phyloP scores from a whole-genome alignment of 2,329 filamentous ascomycete genomes.

The Colletotrichum sojae region DNA sequence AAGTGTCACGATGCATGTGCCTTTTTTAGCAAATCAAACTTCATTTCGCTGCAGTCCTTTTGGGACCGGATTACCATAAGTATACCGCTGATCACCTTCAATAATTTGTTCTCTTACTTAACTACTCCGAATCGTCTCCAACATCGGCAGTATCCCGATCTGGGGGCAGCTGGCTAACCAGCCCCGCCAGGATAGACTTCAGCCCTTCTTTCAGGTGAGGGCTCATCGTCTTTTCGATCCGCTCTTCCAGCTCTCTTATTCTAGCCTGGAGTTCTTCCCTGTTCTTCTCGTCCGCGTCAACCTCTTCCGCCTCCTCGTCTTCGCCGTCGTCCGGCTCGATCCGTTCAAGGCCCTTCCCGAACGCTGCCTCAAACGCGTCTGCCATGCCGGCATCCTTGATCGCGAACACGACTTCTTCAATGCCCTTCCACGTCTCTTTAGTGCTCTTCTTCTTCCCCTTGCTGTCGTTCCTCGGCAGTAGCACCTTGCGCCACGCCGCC shows the following conservation, averaged over 20 bases:
- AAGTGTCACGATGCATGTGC: too few relatives aligned
- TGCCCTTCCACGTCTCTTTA: conserved; percentile 55
- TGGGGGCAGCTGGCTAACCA: conserved; percentile 45
- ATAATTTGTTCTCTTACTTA: too few relatives aligned
- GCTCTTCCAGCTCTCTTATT: conserved; percentile 47
- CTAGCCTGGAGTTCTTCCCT: conserved; percentile 46
- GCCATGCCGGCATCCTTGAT: conserved; percentile 68
- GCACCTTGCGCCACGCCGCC: conserved; percentile 60
- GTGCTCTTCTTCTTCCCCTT: conserved; percentile 43
- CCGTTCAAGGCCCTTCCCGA: conserved; percentile 54
- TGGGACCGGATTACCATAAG: too few relatives aligned
- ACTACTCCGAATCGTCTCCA: neutral
- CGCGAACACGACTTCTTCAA: conserved; percentile 71
- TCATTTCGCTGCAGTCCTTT: too few relatives aligned
- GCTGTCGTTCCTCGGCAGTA: conserved; percentile 42
- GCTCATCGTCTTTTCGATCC: conserved; percentile 44
- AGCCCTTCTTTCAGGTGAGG: conserved; percentile 48
- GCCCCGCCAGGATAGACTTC: conserved; percentile 44
- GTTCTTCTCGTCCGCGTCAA: conserved; percentile 25
- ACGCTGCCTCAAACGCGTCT: conserved; percentile 63
- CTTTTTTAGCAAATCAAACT: too few relatives aligned
- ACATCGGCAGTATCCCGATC: neutral
- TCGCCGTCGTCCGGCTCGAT: conserved; percentile 39
- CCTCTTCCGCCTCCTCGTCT: conserved; percentile 32
- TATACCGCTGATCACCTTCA: too few relatives aligned